These are phyloP conservation scores for Populus pruinosa DNA, from an alignment of 345 rosid genomes.

Conservation along the genomic window DNA sequence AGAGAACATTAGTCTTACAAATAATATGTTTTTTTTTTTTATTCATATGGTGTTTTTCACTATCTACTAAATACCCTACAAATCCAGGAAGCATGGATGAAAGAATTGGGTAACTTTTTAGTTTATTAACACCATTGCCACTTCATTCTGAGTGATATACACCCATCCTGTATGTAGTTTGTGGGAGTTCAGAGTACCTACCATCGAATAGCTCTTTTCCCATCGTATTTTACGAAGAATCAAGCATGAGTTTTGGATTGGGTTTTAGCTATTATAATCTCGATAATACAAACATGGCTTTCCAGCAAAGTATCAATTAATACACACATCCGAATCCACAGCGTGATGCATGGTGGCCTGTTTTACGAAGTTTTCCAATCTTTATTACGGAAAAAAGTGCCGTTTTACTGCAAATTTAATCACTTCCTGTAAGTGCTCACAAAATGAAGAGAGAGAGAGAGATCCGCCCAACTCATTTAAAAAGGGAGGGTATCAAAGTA, in stretches of 20 bases:
- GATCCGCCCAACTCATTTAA: slow-evolving; percentile 12
- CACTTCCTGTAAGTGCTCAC: not conserved
- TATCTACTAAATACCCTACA: too few relatives aligned
- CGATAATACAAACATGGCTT: not conserved
- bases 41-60: too few relatives aligned
- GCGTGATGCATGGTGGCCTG: not conserved
- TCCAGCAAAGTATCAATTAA: not conserved
- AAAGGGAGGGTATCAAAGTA: slow-evolving; percentile 9
- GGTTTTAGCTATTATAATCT: not conserved
- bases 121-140: not conserved
- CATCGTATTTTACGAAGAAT: not conserved
- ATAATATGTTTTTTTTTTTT: too few relatives aligned
- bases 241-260: not conserved
- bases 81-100: too few relatives aligned
- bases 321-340: not conserved
- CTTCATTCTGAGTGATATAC: not conserved
- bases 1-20: not conserved
- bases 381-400: not conserved
- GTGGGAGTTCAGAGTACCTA: not conserved
- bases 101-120: not conserved
- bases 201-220: not conserved
- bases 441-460: not conserved
- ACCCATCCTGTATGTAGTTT: too few relatives aligned
- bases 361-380: not conserved
- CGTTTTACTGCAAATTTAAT: not conserved